Percentiles rank a stretch among this genome's conserved stretches.
phyloP scores from a whole-genome alignment of 495 filamentous ascomycete species.

The Daldinia caldariorum region DNA sequence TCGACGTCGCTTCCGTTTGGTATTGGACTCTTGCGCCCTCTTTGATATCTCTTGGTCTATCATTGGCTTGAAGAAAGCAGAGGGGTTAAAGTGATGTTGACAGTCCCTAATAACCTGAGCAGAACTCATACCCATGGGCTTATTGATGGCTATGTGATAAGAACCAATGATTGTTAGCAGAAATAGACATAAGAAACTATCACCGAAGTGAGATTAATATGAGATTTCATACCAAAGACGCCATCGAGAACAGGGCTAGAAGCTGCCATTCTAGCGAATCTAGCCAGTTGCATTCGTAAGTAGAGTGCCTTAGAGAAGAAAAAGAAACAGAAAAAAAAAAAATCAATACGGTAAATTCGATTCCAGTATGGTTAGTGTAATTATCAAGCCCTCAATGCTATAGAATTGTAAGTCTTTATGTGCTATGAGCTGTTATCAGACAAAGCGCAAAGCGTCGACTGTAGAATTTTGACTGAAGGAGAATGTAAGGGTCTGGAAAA shows the following conservation, averaged over 20 bases:
- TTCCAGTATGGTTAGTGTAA: background rate
- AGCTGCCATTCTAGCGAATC: constrained; percentile 60
- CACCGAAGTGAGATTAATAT: constrained; percentile 3
- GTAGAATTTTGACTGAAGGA: constrained; percentile 22
- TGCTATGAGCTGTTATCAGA: constrained; percentile 6
- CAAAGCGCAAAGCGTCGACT: constrained; percentile 16
- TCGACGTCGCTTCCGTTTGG: constrained; percentile 64
- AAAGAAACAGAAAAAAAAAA: constrained; percentile 5
- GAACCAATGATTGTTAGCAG: constrained; percentile 8
- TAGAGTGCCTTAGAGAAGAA: constrained; percentile 2
- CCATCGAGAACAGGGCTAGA: constrained; percentile 71
- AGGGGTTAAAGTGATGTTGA: constrained; percentile 83
- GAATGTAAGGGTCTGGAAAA: constrained; percentile 22
- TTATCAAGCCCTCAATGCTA: background rate
- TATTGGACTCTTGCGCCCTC: constrained; percentile 62
- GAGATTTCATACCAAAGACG: constrained; percentile 69
- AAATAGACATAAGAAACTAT: background rate
- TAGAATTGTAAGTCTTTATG: background rate
- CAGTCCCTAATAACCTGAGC: constrained; percentile 88
- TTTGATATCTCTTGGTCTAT: constrained; percentile 65
- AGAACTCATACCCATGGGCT: constrained; percentile 84
- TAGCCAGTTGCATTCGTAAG: constrained; percentile 42
- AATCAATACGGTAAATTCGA: background rate
- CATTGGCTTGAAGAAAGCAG: constrained; percentile 77
- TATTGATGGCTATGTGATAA: constrained; percentile 78